Evolutionary conservation across 2,329 filamentous ascomycete species (phyloP).

Genomic region (Penicillium sclerotigenum): DNA sequence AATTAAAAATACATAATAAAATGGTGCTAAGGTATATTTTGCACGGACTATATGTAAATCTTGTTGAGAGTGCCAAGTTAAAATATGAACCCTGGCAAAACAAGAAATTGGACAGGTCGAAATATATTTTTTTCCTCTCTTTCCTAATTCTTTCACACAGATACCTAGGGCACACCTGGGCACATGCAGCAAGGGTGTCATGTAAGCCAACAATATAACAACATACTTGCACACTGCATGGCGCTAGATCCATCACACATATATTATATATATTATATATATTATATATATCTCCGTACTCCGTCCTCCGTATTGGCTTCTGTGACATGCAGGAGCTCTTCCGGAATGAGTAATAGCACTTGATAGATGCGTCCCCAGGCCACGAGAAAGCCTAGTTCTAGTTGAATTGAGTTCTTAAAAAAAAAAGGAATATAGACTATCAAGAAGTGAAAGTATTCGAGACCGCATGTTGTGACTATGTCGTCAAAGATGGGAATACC

Average conservation of each 20-base stretch:
- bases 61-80: neutral
- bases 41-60: neutral
- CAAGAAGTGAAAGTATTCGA: too few relatives aligned
- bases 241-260: slow-evolving; percentile 3
- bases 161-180: neutral
- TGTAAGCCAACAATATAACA: neutral
- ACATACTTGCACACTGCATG: neutral
- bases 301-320: too few relatives aligned
- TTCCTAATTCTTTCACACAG: neutral
- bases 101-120: neutral
- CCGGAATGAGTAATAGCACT: neutral
- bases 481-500: neutral
- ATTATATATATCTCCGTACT: too few relatives aligned
- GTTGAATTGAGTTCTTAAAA: too few relatives aligned
- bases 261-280: too few relatives aligned
- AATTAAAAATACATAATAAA: neutral
- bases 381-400: neutral
- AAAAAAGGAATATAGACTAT: too few relatives aligned
- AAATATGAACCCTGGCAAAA: neutral
- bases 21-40: neutral
- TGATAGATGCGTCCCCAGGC: neutral
- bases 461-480: neutral
- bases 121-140: neutral
- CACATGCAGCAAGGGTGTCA: slow-evolving; percentile 3
- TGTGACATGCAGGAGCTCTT: slow-evolving; percentile 8